Base-by-base conservation (phyloP, 306 rosid species). In the Herpetospermum pedunculosum region DNA sequence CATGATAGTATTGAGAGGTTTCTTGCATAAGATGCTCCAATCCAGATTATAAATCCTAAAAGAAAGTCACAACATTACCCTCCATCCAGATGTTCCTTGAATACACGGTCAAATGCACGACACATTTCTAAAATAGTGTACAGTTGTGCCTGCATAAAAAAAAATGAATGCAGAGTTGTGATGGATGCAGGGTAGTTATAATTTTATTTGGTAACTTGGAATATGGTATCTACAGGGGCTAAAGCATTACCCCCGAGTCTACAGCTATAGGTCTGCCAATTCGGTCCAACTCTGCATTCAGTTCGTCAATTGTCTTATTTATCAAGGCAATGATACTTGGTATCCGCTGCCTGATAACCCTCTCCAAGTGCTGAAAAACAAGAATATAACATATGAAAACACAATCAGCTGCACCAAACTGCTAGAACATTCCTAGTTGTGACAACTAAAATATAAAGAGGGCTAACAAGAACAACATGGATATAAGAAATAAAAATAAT, bases 61-160 rank as follows among this genome's bases (percentile, higher is more conserved):
- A 19, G 41, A 40, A 79, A 19, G 52, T 62, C 75, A 34, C 25
- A 73, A 50, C 78, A 85, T 77, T 89, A 95, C 99, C 99, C 99
- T 81, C 99, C 99, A 72, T 95, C 99, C 79, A 95, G 84, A 80
- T 95, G 99, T 74, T 95, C 99, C 85, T 81, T 95, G 75, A 95
- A 95, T 58, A 95, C 96, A 72, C 96, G 93, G 78, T 95, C 99
- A 89, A 95, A 91, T 47, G 99, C 99, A 72, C 99, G 97, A 52
- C 99, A 95, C 84, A 95, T 52, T 84, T 95, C 99, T 83, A 95
- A 87, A 78, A 95, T 91, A 48, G 97, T 91, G 80, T 95, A 95
- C 28, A 95, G 87, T 75, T 91, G 99, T 75, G 97, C 99, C 99
- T 95, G 76, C 78, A 65, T 9, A 84, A n/a, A 53, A 64, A 37